Base-by-base conservation (phyloP, 768 basidiomycete genomes). In the Pholiota conissans region DNA sequence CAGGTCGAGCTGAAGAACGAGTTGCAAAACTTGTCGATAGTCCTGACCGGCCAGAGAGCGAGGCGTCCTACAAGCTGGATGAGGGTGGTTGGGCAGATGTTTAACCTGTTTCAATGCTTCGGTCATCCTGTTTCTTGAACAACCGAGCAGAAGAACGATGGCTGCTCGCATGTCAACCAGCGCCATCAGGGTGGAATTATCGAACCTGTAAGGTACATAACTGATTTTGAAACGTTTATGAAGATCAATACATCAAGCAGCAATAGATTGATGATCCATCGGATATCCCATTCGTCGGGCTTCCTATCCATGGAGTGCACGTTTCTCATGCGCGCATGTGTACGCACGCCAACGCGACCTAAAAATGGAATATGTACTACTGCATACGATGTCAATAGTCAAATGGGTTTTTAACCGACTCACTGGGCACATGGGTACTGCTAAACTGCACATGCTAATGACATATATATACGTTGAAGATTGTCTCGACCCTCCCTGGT, bases 41-140 rank as follows among this genome's bases (percentile, higher is more conserved):
- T 65, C 92, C 92, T 4, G 92, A 94, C 65, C 82, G 87, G 47
- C 92, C 92, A 16, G 92, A 94, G 73, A 92, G 90, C 68, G 92
- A 94, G 72, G 92, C 93, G 7, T 91, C 92, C 3, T 94, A 94
- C 73, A 94, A 93, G 69, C 76, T 94, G 27, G 91, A 93, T 66
- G 92, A 93, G 78, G 92, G 92, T 35, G 92, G 92, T 28, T 94
- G 92, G 92, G 80, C 85, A 18, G 92, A 94, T 67, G 85, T 93
- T 58, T 94, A 42, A 24, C 22, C 11, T 24, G 16, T n/a, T n/a
- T n/a, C n/a, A n/a, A n/a, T n/a, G 16, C 16, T 7, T 37, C 37
- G 37, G 10, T 2, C 16, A n/a, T 37, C 13, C 37, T 18, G n/a
- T 11, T 37, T 37, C 18, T 37, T 37, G 16, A n/a, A 2, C 10